Conservation (phyloP, 257 asterid species). For the Fraxinus quadrangulata region DNA sequence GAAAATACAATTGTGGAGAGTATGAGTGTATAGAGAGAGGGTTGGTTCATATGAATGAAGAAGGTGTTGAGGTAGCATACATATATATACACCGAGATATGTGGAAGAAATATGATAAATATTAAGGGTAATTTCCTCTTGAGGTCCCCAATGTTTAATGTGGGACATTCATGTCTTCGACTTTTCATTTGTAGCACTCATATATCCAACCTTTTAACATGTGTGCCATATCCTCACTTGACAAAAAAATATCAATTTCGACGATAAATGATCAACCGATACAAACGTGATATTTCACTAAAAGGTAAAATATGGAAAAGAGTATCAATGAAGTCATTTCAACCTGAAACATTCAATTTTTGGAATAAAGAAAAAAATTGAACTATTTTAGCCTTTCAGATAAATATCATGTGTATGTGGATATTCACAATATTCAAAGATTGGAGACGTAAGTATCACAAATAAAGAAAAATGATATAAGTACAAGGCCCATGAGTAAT, state of each 20-base stretch:
- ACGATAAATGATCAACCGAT: neutral
- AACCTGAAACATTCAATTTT: no score
- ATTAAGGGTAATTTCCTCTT: neutral
- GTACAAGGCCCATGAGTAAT: no score
- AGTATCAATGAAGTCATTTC: no score
- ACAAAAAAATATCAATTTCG: conserved; percentile 9
- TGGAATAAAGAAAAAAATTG: no score
- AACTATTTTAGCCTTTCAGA: no score
- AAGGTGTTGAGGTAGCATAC: neutral
- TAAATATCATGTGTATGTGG: no score
- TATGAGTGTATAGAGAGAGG: neutral
- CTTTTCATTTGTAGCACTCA: no score
- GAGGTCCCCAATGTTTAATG: neutral
- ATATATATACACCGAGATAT: neutral
- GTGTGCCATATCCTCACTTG: no score
- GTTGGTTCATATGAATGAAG: neutral
- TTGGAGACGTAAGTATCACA: neutral
- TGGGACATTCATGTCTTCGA: neutral
- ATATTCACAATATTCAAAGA: neutral
- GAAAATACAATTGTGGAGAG: neutral
- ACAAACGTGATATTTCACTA: no score
- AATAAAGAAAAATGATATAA: neutral
- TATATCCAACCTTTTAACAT: neutral
- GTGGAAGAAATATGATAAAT: neutral
- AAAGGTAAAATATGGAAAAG: no score